Percentiles rank a stretch among this genome's conserved stretches.
Evolutionary conservation across 2,329 filamentous ascomycete genomes (phyloP).

Genomic region (Fusarium subtropicale): DNA sequence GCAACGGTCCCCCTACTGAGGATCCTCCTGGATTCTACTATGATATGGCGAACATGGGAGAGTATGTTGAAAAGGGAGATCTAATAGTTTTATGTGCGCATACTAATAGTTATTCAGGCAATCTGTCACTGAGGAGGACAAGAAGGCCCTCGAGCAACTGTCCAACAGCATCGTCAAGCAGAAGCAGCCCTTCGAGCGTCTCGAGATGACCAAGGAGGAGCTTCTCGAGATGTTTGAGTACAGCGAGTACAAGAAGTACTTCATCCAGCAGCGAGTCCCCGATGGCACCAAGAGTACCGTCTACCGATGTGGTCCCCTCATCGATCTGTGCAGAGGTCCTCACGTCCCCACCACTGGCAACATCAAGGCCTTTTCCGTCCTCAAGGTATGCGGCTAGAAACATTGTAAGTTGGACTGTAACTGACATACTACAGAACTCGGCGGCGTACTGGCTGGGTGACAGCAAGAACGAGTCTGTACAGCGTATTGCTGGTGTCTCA

Average conservation of each 20-base stretch:
- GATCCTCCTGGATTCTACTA: slow-evolving; percentile 89
- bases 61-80: slow-evolving; percentile 40
- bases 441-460: slow-evolving; percentile 93
- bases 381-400: slow-evolving; percentile 68
- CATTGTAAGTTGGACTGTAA: neutral
- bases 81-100: neutral
- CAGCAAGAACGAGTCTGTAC: slow-evolving; percentile 91
- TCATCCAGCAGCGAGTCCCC: slow-evolving; percentile 77
- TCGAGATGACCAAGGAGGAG: slow-evolving; percentile 90
- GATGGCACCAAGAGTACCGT: slow-evolving; percentile 93
- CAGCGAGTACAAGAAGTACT: slow-evolving; percentile 98
- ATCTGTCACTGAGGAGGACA: slow-evolving; percentile 80
- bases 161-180: slow-evolving; percentile 91
- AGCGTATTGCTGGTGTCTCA: slow-evolving; percentile 95
- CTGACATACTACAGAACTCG: slow-evolving; percentile 67
- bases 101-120: slow-evolving; percentile 66
- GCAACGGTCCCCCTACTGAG: slow-evolving; percentile 91
- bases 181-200: slow-evolving; percentile 92
- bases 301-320: slow-evolving; percentile 91
- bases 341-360: slow-evolving; percentile 92
- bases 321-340: slow-evolving; percentile 94
- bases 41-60: slow-evolving; percentile 79
- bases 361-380: slow-evolving; percentile 94
- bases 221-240: slow-evolving; percentile 95
- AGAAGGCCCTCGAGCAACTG: slow-evolving; percentile 84